phyloP scores from a whole-genome alignment of 2,329 filamentous ascomycete genomes.

The Geosmithia putterillii region DNA sequence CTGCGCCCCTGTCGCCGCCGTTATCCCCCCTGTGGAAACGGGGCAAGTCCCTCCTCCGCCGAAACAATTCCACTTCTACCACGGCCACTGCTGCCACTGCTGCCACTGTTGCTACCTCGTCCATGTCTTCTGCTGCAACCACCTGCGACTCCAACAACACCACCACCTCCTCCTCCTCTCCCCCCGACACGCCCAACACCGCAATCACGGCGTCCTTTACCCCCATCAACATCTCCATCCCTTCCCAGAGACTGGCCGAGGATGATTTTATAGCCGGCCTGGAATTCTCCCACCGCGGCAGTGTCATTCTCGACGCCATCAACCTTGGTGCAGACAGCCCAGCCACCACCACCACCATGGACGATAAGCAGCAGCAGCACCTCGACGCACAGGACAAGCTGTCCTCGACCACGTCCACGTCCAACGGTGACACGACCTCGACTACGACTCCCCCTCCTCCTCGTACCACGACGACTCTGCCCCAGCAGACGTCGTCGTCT shows the following conservation, averaged over 20 bases:
- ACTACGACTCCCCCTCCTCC: not conserved
- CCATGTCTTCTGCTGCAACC: not conserved
- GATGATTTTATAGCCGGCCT: slow-evolving; percentile 44
- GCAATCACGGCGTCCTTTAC: slow-evolving; percentile 19
- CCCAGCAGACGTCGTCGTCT: not conserved
- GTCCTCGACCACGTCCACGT: not conserved
- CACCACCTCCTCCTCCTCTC: not conserved
- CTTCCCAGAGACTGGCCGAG: slow-evolving; percentile 42
- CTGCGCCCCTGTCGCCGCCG: not conserved
- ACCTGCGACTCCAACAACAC: not conserved
- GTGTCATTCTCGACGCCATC: slow-evolving; percentile 38
- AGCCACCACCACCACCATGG: slow-evolving; percentile 8
- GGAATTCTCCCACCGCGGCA: slow-evolving; percentile 51
- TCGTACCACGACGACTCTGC: not conserved
- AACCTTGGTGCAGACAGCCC: no score
- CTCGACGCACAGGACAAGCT: no score
- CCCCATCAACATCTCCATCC: slow-evolving; percentile 44
- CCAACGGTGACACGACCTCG: not conserved
- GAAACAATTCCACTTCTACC: not conserved
- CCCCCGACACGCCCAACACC: not conserved
- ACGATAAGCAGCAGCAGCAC: slow-evolving; percentile 3
- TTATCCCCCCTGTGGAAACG: not conserved
- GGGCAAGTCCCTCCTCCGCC: not conserved
- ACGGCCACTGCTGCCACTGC: not conserved
- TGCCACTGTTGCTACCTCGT: not conserved